These are phyloP conservation scores for Brasilioporus rufonigricans DNA, from an alignment of 768 basidiomycete species.

Conservation along the genomic window DNA sequence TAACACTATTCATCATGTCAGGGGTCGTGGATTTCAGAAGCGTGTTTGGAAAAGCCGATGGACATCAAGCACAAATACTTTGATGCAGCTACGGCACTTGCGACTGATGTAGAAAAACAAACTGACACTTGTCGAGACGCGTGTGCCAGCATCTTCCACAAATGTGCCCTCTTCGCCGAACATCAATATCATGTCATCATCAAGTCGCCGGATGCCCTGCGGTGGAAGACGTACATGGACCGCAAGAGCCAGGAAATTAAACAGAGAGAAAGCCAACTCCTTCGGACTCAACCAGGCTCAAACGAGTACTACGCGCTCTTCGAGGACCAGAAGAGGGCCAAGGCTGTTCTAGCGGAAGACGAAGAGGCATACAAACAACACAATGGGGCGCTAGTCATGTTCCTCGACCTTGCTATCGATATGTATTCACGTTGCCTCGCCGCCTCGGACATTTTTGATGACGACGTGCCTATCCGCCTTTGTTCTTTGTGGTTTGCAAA, in stretches of 20 bases:
- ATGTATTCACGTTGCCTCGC: slow-evolving; percentile 84
- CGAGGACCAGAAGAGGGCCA: slow-evolving; percentile 42
- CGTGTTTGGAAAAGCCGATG: slow-evolving; percentile 75
- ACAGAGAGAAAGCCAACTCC: slow-evolving; percentile 41
- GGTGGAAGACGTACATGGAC: slow-evolving; percentile 69
- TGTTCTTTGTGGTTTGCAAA: slow-evolving; percentile 93
- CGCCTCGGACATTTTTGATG: slow-evolving; percentile 69
- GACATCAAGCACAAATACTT: slow-evolving; percentile 74
- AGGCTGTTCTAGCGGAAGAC: slow-evolving; percentile 54
- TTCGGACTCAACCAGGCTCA: slow-evolving; percentile 18
- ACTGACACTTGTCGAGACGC: slow-evolving; percentile 22
- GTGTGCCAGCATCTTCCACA: slow-evolving; percentile 64
- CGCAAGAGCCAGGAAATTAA: slow-evolving; percentile 73
- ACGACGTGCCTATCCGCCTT: slow-evolving; percentile 74
- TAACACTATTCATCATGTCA: slow-evolving; percentile 30
- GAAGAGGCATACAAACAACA: slow-evolving; percentile 41
- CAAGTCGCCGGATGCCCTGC: slow-evolving; percentile 65
- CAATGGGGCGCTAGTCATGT: slow-evolving; percentile 47
- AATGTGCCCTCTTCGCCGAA: slow-evolving; percentile 89
- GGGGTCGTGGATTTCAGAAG: slow-evolving; percentile 91
- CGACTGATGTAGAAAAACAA: slow-evolving; percentile 25
- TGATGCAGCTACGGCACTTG: slow-evolving; percentile 48
- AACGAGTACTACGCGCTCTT: slow-evolving; percentile 30
- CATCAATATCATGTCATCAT: slow-evolving; percentile 73
- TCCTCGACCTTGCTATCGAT: slow-evolving; percentile 71